These are phyloP conservation scores for Solanum hybrid DNA, from an alignment of 305 asterid species.

Conservation along the genomic window DNA sequence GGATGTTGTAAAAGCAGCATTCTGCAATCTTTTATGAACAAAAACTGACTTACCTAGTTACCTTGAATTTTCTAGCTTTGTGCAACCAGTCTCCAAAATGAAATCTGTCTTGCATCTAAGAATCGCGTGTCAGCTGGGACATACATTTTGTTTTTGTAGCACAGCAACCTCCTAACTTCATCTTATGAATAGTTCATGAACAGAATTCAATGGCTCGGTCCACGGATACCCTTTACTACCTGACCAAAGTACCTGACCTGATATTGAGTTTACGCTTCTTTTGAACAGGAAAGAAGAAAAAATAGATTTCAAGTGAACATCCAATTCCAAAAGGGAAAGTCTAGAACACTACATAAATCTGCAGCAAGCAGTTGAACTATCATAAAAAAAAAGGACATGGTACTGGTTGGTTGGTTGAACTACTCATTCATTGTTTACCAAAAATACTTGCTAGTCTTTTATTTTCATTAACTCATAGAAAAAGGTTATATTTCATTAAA, in stretches of 20 bases:
- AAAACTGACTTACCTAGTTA: not conserved
- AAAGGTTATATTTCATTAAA: not conserved
- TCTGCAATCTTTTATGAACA: not conserved
- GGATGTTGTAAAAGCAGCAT: too few species aligned
- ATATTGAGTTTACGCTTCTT: not conserved
- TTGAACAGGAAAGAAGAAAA: too few species aligned
- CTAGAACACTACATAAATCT: not conserved
- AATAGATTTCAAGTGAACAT: not conserved
- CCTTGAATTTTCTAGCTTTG: not conserved
- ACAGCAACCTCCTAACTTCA: not conserved
- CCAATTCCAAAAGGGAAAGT: not conserved
- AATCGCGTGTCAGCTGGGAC: not conserved
- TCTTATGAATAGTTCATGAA: not conserved
- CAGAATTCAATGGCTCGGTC: not conserved
- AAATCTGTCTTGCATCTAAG: not conserved
- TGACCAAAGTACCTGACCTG: not conserved
- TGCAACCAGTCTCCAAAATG: not conserved
- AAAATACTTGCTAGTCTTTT: too few species aligned
- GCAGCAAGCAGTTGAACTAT: too few species aligned
- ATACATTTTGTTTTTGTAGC: not conserved
- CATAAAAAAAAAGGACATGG: not conserved
- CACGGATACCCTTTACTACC: not conserved
- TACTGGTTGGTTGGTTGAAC: not conserved
- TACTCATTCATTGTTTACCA: too few species aligned
- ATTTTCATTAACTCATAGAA: not conserved